Evolutionary conservation across 2,329 filamentous ascomycete species (phyloP).

Genomic region (Colletotrichum truncatum): DNA sequence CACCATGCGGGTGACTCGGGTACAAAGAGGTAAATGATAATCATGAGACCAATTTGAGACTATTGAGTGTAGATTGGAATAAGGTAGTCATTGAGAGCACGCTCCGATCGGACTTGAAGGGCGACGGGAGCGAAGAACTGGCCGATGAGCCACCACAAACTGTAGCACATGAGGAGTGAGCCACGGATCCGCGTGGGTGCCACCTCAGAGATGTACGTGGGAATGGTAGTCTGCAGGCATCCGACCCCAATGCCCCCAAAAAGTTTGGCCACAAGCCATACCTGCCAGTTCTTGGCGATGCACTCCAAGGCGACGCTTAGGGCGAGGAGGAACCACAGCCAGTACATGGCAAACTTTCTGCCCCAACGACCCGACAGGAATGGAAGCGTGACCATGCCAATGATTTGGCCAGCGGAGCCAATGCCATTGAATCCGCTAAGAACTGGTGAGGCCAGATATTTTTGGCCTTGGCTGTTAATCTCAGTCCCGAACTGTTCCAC

Average conservation of each 20-base stretch:
- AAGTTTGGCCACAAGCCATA: slow-evolving; percentile 48
- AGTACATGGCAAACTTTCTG: slow-evolving; percentile 42
- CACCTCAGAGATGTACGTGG: slow-evolving; percentile 51
- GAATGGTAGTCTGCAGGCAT: slow-evolving; percentile 50
- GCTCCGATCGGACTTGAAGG: slow-evolving; percentile 43
- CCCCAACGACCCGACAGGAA: slow-evolving; percentile 39
- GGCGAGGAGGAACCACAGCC: slow-evolving; percentile 41
- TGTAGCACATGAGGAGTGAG: slow-evolving; percentile 49
- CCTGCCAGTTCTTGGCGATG: slow-evolving; percentile 45
- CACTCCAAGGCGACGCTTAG: slow-evolving; percentile 48
- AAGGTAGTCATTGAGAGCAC: slow-evolving; percentile 43
- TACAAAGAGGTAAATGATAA: slow-evolving; percentile 46
- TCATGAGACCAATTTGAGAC: slow-evolving; percentile 52
- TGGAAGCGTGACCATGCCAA: slow-evolving; percentile 44
- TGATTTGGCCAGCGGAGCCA: slow-evolving; percentile 48
- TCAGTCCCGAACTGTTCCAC: slow-evolving; percentile 43
- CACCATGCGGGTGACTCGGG: slow-evolving; percentile 52
- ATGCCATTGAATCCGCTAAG: slow-evolving; percentile 49
- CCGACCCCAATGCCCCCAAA: slow-evolving; percentile 50
- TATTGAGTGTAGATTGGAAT: slow-evolving; percentile 54
- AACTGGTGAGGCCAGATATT: slow-evolving; percentile 43
- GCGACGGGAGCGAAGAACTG: slow-evolving; percentile 52
- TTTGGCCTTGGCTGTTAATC: slow-evolving; percentile 35
- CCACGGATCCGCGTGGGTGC: slow-evolving; percentile 51
- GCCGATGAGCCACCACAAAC: slow-evolving; percentile 54